Conservation (phyloP, 2,329 filamentous ascomycete genomes). For the Camillea tinctor region DNA sequence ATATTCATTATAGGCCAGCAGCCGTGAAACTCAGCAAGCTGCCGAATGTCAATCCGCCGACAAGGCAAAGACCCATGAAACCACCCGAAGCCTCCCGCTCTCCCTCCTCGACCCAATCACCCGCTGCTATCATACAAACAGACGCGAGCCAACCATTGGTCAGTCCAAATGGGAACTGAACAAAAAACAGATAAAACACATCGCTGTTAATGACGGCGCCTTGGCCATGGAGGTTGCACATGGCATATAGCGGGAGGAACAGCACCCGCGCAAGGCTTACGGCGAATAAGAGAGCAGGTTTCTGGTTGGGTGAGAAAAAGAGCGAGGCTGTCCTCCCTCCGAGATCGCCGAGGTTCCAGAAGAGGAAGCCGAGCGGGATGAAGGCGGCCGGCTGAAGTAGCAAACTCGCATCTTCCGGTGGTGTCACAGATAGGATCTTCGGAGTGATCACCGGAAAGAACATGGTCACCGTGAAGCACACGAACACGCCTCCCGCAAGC, state of each 20-base stretch:
- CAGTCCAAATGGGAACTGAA: conserved; percentile 80
- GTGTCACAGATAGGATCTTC: conserved; percentile 54
- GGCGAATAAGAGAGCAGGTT: conserved; percentile 66
- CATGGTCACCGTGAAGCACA: conserved; percentile 86
- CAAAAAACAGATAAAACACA: conserved; percentile 79
- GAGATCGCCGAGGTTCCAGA: conserved; percentile 92
- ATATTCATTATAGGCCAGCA: conserved; percentile 44
- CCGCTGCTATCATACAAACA: conserved; percentile 87
- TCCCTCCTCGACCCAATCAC: conserved; percentile 74
- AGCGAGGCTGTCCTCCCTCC: conserved; percentile 68
- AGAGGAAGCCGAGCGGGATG: conserved; percentile 84
- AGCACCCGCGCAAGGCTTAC: conserved; percentile 62
- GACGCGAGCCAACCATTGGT: conserved; percentile 86
- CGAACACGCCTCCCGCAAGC: conserved; percentile 72
- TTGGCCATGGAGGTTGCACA: conserved; percentile 82
- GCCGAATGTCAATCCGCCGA: conserved; percentile 78
- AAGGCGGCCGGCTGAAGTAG: conserved; percentile 75
- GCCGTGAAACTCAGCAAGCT: conserved; percentile 85
- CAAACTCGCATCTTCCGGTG: conserved; percentile 43
- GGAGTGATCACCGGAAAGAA: conserved; percentile 90
- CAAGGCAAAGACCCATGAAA: conserved; percentile 92
- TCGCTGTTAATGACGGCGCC: conserved; percentile 78
- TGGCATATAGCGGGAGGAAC: conserved; percentile 81
- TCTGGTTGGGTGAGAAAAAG: conserved; percentile 53
- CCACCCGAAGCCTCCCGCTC: conserved; percentile 87